Evolutionary conservation across 257 asterid species (phyloP).

Genomic region (Capsicum baccatum): DNA sequence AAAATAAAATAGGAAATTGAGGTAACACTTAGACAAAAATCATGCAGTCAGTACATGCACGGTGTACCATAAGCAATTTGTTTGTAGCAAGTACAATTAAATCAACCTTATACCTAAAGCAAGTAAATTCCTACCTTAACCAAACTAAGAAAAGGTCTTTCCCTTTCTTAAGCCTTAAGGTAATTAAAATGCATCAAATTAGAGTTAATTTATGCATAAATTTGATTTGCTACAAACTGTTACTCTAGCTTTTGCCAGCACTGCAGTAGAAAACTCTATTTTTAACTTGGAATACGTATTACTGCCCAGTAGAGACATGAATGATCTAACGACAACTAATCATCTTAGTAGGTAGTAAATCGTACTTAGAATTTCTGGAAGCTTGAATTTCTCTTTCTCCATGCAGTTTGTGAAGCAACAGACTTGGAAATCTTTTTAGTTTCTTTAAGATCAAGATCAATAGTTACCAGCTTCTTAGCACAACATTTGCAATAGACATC

Average conservation of each 20-base stretch:
- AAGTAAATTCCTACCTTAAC: background rate
- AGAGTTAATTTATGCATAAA: background rate
- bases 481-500: slow-evolving; percentile 79
- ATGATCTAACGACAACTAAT: slow-evolving; percentile 24
- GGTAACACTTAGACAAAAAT: slow-evolving; percentile 4
- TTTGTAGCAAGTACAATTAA: slow-evolving; percentile 6
- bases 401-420: background rate
- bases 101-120: slow-evolving; percentile 1
- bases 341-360: slow-evolving; percentile 16
- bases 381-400: slow-evolving; percentile 65
- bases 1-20: background rate
- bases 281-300: background rate
- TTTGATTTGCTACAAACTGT: background rate
- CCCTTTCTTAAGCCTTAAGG: slow-evolving; percentile 7
- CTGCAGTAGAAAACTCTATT: background rate
- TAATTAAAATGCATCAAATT: background rate
- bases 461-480: slow-evolving; percentile 66
- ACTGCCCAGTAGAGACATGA: slow-evolving; percentile 20
- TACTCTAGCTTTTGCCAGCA: background rate
- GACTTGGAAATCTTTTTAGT: slow-evolving; percentile 76
- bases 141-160: background rate
- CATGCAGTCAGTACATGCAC: background rate
- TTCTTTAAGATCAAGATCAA: slow-evolving; percentile 82
- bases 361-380: slow-evolving; percentile 86
- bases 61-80: background rate